Percentiles rank a stretch among this genome's conserved stretches.
Evolutionary conservation across 163 green algal species (phyloP).

Genomic region (Chlorella variabilis): DNA sequence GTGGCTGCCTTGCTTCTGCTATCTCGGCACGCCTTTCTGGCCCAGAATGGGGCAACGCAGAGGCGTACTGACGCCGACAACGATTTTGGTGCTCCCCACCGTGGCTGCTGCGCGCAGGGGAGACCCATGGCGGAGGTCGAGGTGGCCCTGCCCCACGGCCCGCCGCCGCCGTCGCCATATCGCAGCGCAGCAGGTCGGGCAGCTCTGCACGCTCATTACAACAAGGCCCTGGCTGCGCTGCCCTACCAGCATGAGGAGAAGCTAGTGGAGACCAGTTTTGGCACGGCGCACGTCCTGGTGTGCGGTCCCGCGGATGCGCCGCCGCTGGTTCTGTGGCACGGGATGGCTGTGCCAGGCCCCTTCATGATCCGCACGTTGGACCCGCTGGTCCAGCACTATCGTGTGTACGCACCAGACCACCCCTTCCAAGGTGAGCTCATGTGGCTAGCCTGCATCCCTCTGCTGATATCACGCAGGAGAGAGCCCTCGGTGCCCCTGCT

Average conservation of each 20-base stretch:
- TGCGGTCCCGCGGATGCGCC: neutral
- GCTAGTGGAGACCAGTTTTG: conserved; percentile 8
- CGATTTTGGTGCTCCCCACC: too few species aligned
- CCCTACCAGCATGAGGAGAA: neutral
- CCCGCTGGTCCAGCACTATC: neutral
- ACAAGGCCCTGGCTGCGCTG: neutral
- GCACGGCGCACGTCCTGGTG: conserved; percentile 3
- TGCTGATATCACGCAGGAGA: neutral
- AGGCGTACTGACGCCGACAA: too few species aligned
- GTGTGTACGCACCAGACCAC: conserved; percentile 4
- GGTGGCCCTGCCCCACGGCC: too few species aligned
- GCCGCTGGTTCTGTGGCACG: conserved; percentile 13
- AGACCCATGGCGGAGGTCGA: too few species aligned
- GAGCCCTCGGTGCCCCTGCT: neutral
- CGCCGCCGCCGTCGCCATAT: neutral
- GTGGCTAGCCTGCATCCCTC: too few species aligned
- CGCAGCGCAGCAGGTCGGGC: neutral
- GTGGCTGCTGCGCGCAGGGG: too few species aligned
- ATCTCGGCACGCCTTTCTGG: too few species aligned
- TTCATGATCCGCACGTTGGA: neutral
- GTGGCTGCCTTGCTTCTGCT: too few species aligned
- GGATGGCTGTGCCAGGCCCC: neutral
- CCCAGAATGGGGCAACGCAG: too few species aligned
- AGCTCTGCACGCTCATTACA: neutral
- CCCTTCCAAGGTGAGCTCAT: conserved; percentile 2